phyloP scores from a whole-genome alignment of 768 basidiomycete species.

The Mycena albidolilacea region DNA sequence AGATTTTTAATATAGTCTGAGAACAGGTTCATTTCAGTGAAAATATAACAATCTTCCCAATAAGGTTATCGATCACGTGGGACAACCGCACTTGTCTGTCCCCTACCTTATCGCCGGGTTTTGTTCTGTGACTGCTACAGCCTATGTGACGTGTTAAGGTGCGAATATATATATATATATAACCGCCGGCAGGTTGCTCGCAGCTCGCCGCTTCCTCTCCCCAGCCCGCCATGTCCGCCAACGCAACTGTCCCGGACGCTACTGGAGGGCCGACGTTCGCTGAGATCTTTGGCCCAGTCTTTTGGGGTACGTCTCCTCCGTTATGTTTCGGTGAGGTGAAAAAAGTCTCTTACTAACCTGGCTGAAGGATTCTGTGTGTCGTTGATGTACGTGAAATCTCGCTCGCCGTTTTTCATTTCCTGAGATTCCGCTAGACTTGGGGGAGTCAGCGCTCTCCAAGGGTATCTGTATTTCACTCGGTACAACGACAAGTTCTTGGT shows the following conservation, averaged over 20 bases:
- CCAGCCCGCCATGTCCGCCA: conserved; percentile 26
- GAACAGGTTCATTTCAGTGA: no score
- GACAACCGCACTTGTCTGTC: no score
- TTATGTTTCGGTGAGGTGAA: neutral
- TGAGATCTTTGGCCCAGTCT: conserved; percentile 35
- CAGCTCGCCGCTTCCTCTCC: neutral
- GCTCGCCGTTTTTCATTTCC: neutral
- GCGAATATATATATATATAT: conserved; percentile 17
- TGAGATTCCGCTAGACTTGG: conserved; percentile 14
- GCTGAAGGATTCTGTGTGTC: conserved; percentile 32
- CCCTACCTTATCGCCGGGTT: no score
- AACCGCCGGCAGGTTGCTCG: neutral
- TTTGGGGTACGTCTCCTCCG: conserved; percentile 25
- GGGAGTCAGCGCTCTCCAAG: conserved; percentile 34
- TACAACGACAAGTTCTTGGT: conserved; percentile 37
- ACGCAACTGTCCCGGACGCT: neutral
- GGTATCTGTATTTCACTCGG: conserved; percentile 37
- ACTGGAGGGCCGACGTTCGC: conserved; percentile 23
- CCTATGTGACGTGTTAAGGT: conserved; percentile 7
- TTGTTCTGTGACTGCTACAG: neutral
- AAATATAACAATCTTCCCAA: no score
- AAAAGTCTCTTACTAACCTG: neutral
- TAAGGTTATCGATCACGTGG: no score
- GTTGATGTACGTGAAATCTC: conserved; percentile 20
- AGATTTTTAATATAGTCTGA: no score